A percentile compares a stretch with the other conserved stretches of the same genome.
These are phyloP conservation scores for Globisporangium heterothallicum DNA, from an alignment of 352 stramenopile species.

Conservation along the genomic window DNA sequence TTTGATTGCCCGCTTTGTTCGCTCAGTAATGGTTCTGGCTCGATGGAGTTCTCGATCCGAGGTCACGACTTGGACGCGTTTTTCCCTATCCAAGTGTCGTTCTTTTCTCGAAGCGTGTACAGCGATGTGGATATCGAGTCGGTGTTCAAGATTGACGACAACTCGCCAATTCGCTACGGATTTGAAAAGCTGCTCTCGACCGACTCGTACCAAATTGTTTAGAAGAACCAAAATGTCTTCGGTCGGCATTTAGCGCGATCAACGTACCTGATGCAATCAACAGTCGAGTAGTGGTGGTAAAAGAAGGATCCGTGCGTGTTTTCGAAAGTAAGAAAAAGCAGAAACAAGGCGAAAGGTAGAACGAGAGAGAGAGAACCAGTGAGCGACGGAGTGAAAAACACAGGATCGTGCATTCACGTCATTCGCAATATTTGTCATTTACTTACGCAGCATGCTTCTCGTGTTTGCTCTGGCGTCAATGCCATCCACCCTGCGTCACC, in stretches of 20 bases:
- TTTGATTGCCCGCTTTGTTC: constrained; percentile 1
- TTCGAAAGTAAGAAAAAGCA: background rate
- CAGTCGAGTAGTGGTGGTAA: too few relatives aligned
- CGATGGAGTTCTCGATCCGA: constrained; percentile 77
- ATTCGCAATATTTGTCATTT: constrained; percentile 9
- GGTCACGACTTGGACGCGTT: constrained; percentile 78
- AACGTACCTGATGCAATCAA: too few relatives aligned
- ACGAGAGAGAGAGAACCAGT: background rate
- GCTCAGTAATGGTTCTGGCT: constrained; percentile 73
- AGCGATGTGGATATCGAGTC: constrained; percentile 78
- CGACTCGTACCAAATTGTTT: constrained; percentile 86
- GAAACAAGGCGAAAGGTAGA: background rate
- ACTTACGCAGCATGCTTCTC: background rate
- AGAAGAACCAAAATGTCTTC: constrained; percentile 39
- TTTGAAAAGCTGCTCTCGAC: constrained; percentile 87
- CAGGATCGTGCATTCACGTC: background rate
- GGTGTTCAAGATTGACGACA: constrained; percentile 68
- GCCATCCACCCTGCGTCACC: background rate
- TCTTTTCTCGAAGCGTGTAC: constrained; percentile 87
- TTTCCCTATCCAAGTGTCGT: constrained; percentile 85
- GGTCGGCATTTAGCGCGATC: too few relatives aligned
- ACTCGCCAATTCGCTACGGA: constrained; percentile 67
- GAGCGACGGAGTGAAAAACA: background rate
- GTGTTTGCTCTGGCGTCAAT: background rate
- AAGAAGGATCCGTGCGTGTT: too few relatives aligned